Base-by-base conservation (phyloP, 2,329 filamentous ascomycete species). In the Colletotrichum tropicicola region DNA sequence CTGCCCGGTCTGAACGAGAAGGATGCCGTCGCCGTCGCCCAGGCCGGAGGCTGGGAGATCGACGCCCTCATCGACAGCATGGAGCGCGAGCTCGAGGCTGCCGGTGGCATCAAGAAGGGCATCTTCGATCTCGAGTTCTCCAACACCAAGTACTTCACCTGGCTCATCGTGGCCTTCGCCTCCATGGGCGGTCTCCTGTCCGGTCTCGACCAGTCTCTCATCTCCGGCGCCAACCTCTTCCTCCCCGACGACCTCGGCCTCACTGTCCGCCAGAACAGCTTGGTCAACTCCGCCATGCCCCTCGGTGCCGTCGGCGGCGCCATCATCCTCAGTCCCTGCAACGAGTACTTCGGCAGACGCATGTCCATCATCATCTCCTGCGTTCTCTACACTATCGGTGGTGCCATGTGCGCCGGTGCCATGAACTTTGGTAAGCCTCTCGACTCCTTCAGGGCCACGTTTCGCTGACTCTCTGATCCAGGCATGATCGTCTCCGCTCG, bases 181-280 rank as follows among this genome's bases (percentile, higher is more conserved):
- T 91, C 88, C 15, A 91, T 92, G 88, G 90, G 91, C 52, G 91
- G 91, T 73, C 79, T 93, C 21, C 84, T 92, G 0, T 91, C 89
- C 2, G 91, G 91, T 65, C 82, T 93, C 19, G 91, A 93, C 72
- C 91, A 93, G 76, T 91, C 87, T 47, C 80, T 92, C 59, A 93
- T 93, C 70, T 89, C 86, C 12, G 91, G 91, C 55, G 91, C 91
- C 52, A 90, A 91, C 71, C 79, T 92, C 4, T 90, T 86, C 73
- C 79, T 92, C 45, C 91, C 90, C 3, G 68, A 74, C 0, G 87
- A 88, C 45, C 79, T 92, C 1, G 72, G 78, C 23, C 81, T 92
- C 30, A 78, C 83, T 5, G 77, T 80, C 2, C 79, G 81, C 4
- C 83, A 92, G 72, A 87, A 88, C 75, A 89, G 86, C 72, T 75